A percentile compares a stretch with the other conserved stretches of the same genome.
These are phyloP conservation scores for Penstemon davidsonii DNA, from an alignment of 257 asterid species.

Conservation along the genomic window DNA sequence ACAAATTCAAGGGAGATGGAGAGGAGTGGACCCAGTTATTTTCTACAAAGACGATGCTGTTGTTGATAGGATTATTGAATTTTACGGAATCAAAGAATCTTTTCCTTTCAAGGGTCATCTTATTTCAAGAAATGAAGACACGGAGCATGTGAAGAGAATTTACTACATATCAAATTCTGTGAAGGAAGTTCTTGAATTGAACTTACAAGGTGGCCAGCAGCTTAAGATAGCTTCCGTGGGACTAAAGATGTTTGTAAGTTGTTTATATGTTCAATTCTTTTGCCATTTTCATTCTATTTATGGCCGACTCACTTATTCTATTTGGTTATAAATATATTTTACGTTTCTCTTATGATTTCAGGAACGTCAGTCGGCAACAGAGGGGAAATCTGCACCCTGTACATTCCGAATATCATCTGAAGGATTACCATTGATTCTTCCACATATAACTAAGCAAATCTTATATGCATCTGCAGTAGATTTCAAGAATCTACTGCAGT, in stretches of 20 bases:
- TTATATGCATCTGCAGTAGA: constrained; percentile 67
- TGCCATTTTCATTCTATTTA: constrained; percentile 6
- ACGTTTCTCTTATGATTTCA: constrained; percentile 33
- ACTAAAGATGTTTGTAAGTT: constrained; percentile 94
- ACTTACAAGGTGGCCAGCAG: constrained; percentile 75
- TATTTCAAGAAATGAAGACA: constrained; percentile 72
- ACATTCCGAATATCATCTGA: constrained; percentile 92
- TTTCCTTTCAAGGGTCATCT: constrained; percentile 87
- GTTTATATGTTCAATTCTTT: constrained; percentile 22
- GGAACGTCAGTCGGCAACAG: constrained; percentile 94
- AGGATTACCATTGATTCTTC: constrained; percentile 91
- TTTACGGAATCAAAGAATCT: constrained; percentile 83
- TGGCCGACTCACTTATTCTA: not conserved
- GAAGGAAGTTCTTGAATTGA: constrained; percentile 79
- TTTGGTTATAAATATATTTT: constrained; percentile 1
- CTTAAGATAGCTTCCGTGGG: constrained; percentile 98
- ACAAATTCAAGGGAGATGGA: constrained; percentile 88
- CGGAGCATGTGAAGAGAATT: constrained; percentile 77
- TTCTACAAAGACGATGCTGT: constrained; percentile 69
- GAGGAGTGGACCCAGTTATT: constrained; percentile 91
- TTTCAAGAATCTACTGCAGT: constrained; percentile 77
- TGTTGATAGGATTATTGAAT: constrained; percentile 62
- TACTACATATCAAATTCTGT: constrained; percentile 80
- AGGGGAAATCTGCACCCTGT: constrained; percentile 72
- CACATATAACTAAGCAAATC: constrained; percentile 80